Evolutionary conservation across 768 basidiomycete species (phyloP).

Genomic region (Candolleomyces eurysporus): DNA sequence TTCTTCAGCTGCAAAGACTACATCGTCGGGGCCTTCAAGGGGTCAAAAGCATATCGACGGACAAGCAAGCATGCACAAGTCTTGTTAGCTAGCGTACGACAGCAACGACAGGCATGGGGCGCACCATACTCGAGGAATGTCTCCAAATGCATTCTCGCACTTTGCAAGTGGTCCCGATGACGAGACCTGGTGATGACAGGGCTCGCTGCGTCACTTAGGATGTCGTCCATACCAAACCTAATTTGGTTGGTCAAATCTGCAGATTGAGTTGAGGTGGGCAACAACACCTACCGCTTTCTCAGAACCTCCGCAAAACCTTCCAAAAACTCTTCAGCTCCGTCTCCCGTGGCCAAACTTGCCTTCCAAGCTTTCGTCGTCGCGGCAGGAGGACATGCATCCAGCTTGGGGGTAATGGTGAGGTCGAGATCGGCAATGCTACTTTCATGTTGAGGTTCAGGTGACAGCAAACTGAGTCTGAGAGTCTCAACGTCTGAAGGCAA

Average conservation of each 20-base stretch:
- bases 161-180: slow-evolving; percentile 75
- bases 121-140: slow-evolving; percentile 48
- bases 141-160: slow-evolving; percentile 57
- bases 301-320: slow-evolving; percentile 53
- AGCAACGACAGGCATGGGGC: neutral
- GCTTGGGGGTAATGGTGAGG: neutral
- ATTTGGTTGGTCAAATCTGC: too few relatives aligned
- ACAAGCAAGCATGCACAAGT: neutral
- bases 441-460: neutral
- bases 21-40: slow-evolving; percentile 54
- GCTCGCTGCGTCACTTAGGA: slow-evolving; percentile 5
- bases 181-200: slow-evolving; percentile 79
- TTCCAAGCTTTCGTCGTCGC: slow-evolving; percentile 44
- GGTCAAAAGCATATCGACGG: too few relatives aligned
- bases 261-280: neutral
- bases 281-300: slow-evolving; percentile 41
- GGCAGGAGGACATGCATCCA: neutral
- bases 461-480: neutral
- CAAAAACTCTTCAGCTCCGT: slow-evolving; percentile 60
- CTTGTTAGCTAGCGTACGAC: neutral
- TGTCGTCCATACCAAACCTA: slow-evolving; percentile 7
- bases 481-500: neutral
- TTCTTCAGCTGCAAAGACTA: slow-evolving; percentile 85
- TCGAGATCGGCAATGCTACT: neutral
- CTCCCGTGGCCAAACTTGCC: slow-evolving; percentile 57